Base-by-base conservation (phyloP, 1,139 yeast species). In the Diutina mesorugosa region DNA sequence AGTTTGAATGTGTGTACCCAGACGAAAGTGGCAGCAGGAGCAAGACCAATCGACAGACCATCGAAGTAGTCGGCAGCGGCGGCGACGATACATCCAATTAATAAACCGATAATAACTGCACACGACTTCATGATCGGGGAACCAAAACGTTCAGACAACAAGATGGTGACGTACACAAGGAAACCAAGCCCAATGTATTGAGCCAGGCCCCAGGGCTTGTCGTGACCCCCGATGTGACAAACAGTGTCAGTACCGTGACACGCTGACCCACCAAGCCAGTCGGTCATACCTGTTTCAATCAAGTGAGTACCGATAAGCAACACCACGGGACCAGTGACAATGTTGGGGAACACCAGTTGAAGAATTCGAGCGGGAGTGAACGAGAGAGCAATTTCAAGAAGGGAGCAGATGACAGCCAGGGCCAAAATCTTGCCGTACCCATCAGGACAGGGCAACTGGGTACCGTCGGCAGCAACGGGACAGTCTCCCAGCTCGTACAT, bases 291-390 rank as follows among this genome's bases (percentile, higher is more conserved):
- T 54, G 87, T 67, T 63, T 76, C 75, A 58, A 89, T 77, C 64
- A 90, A 78, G 51, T 78, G 72, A 52, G 84, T 75, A 62, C 97
- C 97, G 66, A 90, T 89, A 54, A 90, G 77, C 60, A 90, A 70
- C 45, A 90, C 96, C 56, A 90, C 96, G 2, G 96, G 95, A 57
- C 97, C 97, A 32, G 96, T 90, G 59, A 90, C 97, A 56, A 89
- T 73, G 48, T 95, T 90, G 29, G 97, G 97, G 74, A 90, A 90
- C 52, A 88, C 67, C 62, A 76, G 82, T 68, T 86, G 89, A 62
- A 90, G 76, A 18, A 77, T 63, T 58, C 74, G 78, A 2, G 96
- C 82, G 12, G 97, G 97, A 62, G 85, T 69, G 67, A 90, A 90
- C 1, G 95, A 85, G 57, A 87, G 68, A 7, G 77, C 64, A 51